Evolutionary conservation across 805 yeast genomes (phyloP).

Genomic region (Yarrowia yakushimensis): DNA sequence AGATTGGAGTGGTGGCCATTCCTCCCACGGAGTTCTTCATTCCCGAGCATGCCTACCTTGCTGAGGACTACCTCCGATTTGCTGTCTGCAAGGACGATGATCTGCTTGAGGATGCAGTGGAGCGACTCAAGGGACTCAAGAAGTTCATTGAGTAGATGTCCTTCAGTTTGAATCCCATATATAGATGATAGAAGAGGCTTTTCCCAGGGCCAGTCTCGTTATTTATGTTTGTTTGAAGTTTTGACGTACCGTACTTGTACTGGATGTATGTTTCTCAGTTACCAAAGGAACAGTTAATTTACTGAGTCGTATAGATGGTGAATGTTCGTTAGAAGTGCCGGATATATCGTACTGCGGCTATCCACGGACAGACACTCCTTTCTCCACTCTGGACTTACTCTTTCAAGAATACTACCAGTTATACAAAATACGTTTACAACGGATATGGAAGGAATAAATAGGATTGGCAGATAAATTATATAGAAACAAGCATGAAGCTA

Average conservation of each 20-base stretch:
- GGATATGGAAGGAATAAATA: neutral
- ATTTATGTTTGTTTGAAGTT: neutral
- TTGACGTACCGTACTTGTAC: neutral
- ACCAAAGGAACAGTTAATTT: too few relatives aligned
- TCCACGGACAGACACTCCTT: too few relatives aligned
- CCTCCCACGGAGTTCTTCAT: conserved; percentile 96
- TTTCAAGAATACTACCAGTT: too few relatives aligned
- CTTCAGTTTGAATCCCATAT: neutral
- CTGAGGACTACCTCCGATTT: conserved; percentile 83
- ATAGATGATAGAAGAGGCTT: conserved; percentile 14
- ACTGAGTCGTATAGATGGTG: too few relatives aligned
- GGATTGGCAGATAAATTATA: neutral
- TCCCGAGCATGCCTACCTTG: conserved; percentile 64
- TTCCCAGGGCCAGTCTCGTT: neutral
- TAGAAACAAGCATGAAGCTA: neutral
- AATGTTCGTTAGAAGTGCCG: too few relatives aligned
- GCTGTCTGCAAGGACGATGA: conserved; percentile 94
- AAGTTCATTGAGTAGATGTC: conserved; percentile 45
- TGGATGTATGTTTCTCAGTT: too few relatives aligned
- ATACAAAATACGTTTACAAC: too few relatives aligned
- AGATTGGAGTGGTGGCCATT: conserved; percentile 90
- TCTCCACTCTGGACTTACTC: too few relatives aligned
- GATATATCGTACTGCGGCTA: too few relatives aligned
- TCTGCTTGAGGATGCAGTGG: conserved; percentile 75
- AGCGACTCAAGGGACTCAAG: conserved; percentile 65